Conservation (phyloP, 345 rosid genomes). For the Brassica cretica region DNA sequence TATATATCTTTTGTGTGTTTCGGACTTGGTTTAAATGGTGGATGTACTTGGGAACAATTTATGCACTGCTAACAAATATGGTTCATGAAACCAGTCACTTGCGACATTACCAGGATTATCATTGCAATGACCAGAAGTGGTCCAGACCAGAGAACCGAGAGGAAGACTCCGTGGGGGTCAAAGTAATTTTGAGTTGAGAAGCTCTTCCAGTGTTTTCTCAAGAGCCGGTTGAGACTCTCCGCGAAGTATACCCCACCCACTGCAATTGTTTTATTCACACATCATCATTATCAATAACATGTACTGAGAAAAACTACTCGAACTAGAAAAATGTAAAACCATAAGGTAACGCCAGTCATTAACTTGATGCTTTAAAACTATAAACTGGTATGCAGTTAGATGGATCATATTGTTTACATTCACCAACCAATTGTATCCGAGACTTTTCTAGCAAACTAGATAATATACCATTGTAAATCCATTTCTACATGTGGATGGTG, state of each 20-base stretch:
- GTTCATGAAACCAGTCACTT: not conserved
- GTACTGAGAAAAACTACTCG: not conserved
- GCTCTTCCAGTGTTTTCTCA: slow-evolving; percentile 71
- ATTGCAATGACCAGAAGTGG: slow-evolving; percentile 85
- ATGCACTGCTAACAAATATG: not conserved
- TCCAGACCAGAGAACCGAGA: slow-evolving; percentile 91
- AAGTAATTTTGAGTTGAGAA: slow-evolving; percentile 91
- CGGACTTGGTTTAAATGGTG: not conserved
- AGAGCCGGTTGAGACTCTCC: slow-evolving; percentile 66
- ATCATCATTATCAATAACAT: slow-evolving; percentile 10
- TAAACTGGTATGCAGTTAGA: not conserved
- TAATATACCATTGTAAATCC: no score
- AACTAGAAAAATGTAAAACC: not conserved
- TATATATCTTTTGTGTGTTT: not conserved
- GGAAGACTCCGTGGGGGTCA: slow-evolving; percentile 78
- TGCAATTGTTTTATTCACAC: slow-evolving; percentile 22
- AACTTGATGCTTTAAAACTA: not conserved
- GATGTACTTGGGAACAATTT: not conserved
- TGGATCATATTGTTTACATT: no score
- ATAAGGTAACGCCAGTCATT: not conserved
- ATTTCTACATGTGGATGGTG: no score
- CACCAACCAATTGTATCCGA: no score
- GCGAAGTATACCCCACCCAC: slow-evolving; percentile 93
- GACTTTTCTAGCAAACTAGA: no score
- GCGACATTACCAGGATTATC: slow-evolving; percentile 61